Evolutionary conservation across 192 early-diverging fungal species (phyloP).

Genomic region (Umbelopsis isabellina): DNA sequence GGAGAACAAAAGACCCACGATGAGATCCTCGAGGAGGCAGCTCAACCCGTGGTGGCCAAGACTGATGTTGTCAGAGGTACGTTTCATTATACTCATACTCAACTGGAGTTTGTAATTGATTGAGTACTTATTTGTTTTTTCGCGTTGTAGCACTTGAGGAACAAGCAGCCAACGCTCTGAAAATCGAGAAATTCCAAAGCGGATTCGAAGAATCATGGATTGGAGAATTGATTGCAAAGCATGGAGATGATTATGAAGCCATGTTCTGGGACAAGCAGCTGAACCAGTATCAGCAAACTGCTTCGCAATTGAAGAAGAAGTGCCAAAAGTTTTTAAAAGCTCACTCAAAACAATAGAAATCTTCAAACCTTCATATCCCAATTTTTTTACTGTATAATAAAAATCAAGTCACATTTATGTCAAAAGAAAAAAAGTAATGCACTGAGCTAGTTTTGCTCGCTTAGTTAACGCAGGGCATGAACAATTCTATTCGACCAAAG

Average conservation of each 20-base stretch:
- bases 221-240: conserved; percentile 64
- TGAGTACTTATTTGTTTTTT: background rate
- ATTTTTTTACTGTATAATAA: too few species aligned
- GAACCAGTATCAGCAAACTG: conserved; percentile 72
- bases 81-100: background rate
- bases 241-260: conserved; percentile 72
- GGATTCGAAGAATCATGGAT: conserved; percentile 60
- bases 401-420: too few species aligned
- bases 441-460: background rate
- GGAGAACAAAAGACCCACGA: conserved; percentile 57
- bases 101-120: background rate
- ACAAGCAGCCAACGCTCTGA: conserved; percentile 50
- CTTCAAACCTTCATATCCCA: background rate
- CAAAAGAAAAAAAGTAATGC: background rate
- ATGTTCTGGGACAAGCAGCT: conserved; percentile 81
- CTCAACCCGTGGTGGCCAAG: conserved; percentile 46
- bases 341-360: conserved; percentile 2
- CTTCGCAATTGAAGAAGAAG: conserved; percentile 62
- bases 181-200: conserved; percentile 53
- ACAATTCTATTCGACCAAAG: conserved; percentile 11
- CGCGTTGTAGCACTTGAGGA: conserved; percentile 52
- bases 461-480: background rate
- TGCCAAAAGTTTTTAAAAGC: conserved; percentile 30
- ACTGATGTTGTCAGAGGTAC: conserved; percentile 55
- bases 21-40: conserved; percentile 45